These are phyloP conservation scores for Noccaea caerulescens DNA, from an alignment of 345 rosid species.

Conservation along the genomic window DNA sequence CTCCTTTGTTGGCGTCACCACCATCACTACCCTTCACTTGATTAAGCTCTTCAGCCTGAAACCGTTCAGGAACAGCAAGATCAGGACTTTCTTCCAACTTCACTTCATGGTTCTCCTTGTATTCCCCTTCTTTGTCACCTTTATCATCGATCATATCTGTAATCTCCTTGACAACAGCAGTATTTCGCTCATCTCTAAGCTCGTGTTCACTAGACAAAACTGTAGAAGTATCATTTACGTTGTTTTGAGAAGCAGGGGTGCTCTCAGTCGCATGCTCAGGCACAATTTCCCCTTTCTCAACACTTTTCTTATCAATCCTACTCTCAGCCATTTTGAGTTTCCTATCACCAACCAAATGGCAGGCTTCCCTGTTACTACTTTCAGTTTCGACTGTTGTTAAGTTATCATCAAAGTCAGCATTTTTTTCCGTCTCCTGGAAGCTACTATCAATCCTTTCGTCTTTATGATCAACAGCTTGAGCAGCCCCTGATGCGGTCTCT, in stretches of 20 bases:
- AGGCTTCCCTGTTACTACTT: constrained; percentile 36
- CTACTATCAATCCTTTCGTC: constrained; percentile 12
- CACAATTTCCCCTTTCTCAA: constrained; percentile 39
- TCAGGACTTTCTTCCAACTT: constrained; percentile 45
- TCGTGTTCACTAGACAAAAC: constrained; percentile 33
- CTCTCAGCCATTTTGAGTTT: constrained; percentile 39
- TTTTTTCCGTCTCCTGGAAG: constrained; percentile 13
- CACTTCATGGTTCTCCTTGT: constrained; percentile 35
- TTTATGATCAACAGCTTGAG: constrained; percentile 39
- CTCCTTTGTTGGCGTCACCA: constrained; percentile 51
- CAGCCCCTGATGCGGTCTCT: constrained; percentile 16
- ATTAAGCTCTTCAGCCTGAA: constrained; percentile 41
- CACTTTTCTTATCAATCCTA: constrained; percentile 38
- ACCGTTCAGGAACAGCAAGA: constrained; percentile 43
- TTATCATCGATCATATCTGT: constrained; percentile 37
- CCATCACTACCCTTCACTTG: constrained; percentile 46
- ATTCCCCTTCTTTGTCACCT: constrained; percentile 40
- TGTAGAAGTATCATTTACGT: constrained; percentile 32
- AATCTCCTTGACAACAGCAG: constrained; percentile 20
- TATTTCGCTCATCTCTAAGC: constrained; percentile 6
- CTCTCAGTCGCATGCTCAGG: constrained; percentile 44
- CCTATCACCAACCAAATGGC: constrained; percentile 29
- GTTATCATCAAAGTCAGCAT: constrained; percentile 20
- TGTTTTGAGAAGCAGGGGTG: constrained; percentile 42
- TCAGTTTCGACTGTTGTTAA: constrained; percentile 32